Evolutionary conservation across 2,329 filamentous ascomycete genomes (phyloP), one percentile per base, ranked within the genome.

Genomic region (Claviceps arundinis): DNA sequence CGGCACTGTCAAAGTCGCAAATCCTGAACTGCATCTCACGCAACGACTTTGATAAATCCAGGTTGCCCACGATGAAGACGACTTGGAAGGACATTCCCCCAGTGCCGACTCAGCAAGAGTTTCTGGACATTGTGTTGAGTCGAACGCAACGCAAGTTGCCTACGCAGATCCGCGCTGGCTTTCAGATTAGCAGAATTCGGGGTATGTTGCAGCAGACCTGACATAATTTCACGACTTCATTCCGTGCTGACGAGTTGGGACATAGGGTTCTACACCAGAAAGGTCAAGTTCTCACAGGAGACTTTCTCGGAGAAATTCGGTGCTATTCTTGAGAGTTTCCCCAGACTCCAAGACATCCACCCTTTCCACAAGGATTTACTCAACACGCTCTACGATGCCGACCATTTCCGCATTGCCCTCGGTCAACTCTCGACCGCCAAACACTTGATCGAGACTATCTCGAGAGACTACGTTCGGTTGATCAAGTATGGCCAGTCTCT

Each of bases 221-320:
- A 43, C 26, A 13, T 50, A 8, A 38, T 26, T 41, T 44, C 9
- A 16, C 13, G 19, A 37, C 30, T 11, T 34, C 30, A 17, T 42
- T 13, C 9, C 37, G 40, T 48, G n/a, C 37, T 34, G 34, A 44
- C 46, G 17, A 11, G 5, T 17, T 42, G 17, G 19, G 16, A 43
- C 8, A 24, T 46, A 84, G 85, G 81, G 48, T 97, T 97, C 73
- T 97, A 97, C 71, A 96, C 91, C 46, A 78, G 93, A 68, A 97
- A 97, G 73, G 90, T 96, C 77, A 97, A 97, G 72, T 98, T 89
- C 72, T 96, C 93, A 5, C 85, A 91, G 65, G 93, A 98, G 73
- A 97, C 91, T 43, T 96, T 96, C 70, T 83, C 84, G 58, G 93
- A 98, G 69, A 97, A 97, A 73, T 82, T 98, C 59, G 81, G 82